These are phyloP conservation scores for Leccinum colubrinum DNA, from an alignment of 1,284 basidiomycete species.

Conservation along the genomic window DNA sequence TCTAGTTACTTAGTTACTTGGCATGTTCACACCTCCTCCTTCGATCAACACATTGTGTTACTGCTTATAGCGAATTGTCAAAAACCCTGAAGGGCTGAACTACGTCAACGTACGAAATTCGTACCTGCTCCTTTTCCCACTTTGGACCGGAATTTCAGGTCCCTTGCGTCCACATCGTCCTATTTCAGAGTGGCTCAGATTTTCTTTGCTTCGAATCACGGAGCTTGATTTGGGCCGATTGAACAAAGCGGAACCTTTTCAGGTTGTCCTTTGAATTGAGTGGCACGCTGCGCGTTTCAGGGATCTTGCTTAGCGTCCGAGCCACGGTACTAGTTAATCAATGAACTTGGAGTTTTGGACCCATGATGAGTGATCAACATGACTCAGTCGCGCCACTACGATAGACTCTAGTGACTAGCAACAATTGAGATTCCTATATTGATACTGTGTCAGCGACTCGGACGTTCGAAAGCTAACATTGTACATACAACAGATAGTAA, in stretches of 20 bases:
- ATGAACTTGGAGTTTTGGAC: too few species aligned
- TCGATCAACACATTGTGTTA: constrained; percentile 17
- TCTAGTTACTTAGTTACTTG: background rate
- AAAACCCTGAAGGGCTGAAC: constrained; percentile 34
- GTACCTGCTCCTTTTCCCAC: constrained; percentile 7
- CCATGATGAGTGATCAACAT: too few species aligned
- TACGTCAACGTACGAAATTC: constrained; percentile 8
- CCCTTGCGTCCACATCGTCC: background rate
- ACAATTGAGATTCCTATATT: too few species aligned
- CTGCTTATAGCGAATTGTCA: constrained; percentile 25
- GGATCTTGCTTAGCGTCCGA: background rate
- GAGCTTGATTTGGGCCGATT: background rate
- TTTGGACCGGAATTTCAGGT: background rate
- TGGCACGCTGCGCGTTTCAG: constrained; percentile 2
- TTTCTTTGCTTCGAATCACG: background rate
- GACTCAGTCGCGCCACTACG: too few species aligned
- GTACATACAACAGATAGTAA: too few species aligned
- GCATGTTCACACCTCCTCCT: constrained; percentile 29
- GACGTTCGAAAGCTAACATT: too few species aligned
- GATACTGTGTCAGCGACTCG: too few species aligned
- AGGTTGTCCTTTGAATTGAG: background rate
- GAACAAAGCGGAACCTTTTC: background rate
- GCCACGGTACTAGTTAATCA: too few species aligned
- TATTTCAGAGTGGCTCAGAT: constrained; percentile 1
- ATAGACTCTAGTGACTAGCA: too few species aligned